These are phyloP conservation scores for Fusarium succisae DNA, from an alignment of 2,329 filamentous ascomycete genomes.

Conservation along the genomic window DNA sequence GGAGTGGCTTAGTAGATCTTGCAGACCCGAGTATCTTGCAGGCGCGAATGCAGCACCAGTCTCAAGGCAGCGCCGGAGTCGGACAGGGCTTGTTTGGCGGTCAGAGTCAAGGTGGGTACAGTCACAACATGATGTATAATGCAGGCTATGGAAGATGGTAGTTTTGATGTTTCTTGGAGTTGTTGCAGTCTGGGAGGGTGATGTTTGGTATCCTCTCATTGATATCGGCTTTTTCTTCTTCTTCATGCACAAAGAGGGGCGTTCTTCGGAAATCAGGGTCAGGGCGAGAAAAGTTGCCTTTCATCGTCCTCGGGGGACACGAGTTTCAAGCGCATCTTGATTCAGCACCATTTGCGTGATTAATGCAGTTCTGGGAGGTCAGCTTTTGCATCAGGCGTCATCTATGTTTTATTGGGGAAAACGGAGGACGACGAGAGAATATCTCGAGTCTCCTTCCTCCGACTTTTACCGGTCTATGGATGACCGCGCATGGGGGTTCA, in stretches of 20 bases:
- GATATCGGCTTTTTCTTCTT: constrained; percentile 30
- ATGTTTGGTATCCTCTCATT: constrained; percentile 39
- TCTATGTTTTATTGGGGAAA: constrained; percentile 42
- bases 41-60: constrained; percentile 92
- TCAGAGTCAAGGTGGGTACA: constrained; percentile 95
- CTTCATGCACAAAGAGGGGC: constrained; percentile 39
- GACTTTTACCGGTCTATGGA: constrained; percentile 35
- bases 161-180: constrained; percentile 36
- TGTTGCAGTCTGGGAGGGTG: constrained; percentile 24
- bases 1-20: constrained; percentile 99
- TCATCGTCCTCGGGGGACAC: constrained; percentile 42
- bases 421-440: constrained; percentile 32
- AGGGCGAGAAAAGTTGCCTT: constrained; percentile 30
- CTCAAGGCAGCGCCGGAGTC: constrained; percentile 82
- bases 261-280: constrained; percentile 43
- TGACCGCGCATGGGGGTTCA: constrained; percentile 40
- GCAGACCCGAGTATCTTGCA: constrained; percentile 99
- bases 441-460: constrained; percentile 32
- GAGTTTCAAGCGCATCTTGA: constrained; percentile 45
- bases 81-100: constrained; percentile 91
- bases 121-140: constrained; percentile 84
- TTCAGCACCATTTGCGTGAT: constrained; percentile 47
- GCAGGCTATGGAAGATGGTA: constrained; percentile 77
- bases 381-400: constrained; percentile 46
- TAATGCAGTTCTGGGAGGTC: constrained; percentile 42